Base-by-base conservation (phyloP, 495 filamentous ascomycete species). In the Parathielavia appendiculata region DNA sequence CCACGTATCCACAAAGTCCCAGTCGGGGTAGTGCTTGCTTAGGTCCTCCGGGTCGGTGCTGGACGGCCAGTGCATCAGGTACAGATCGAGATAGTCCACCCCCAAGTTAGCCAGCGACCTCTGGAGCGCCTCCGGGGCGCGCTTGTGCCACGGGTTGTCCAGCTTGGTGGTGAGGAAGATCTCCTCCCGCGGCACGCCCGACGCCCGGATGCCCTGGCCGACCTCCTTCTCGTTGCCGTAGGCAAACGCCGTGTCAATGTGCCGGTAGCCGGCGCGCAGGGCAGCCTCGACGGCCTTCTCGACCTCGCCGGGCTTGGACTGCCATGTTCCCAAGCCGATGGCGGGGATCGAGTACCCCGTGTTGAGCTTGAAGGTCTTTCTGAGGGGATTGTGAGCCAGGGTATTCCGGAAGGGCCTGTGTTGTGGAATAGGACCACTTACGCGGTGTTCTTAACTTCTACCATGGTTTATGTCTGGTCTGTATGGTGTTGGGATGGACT, bases 141-240 rank as follows among this genome's bases (percentile, higher is more conserved):
- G 74, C 67, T 87, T 80, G 76, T 95, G 90, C 81, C 83, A 89
- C 51, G 84, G 74, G 78, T 92, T 92, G 75, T 90, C 83, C 51
- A 93, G 81, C 80, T 95, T 96, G 61, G 90, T 93, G 44, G 90
- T 92, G 69, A 95, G 75, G 82, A 85, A 95, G 71, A 95, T 87
- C 70, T 95, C 77, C 35, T 84, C 79, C 40, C 90, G 85, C 32
- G 89, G 86, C 1, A 96, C 84, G 44, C 89, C 89, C 11, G 86
- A 89, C 61, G 89, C 86, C 58, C 77, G 78, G 67, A 95, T 90
- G 45, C 88, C 91, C 61, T 86, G 75, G 58, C 88, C 91, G 55
- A 93, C 88, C 66, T 90, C 88, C 50, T 81, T 73, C 74, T 95
- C 91, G 75, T 95, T 95, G 64, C 84, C 86, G 69, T 95, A 95